Base-by-base conservation (phyloP, 2,329 filamentous ascomycete genomes). In the Diaporthe eres region DNA sequence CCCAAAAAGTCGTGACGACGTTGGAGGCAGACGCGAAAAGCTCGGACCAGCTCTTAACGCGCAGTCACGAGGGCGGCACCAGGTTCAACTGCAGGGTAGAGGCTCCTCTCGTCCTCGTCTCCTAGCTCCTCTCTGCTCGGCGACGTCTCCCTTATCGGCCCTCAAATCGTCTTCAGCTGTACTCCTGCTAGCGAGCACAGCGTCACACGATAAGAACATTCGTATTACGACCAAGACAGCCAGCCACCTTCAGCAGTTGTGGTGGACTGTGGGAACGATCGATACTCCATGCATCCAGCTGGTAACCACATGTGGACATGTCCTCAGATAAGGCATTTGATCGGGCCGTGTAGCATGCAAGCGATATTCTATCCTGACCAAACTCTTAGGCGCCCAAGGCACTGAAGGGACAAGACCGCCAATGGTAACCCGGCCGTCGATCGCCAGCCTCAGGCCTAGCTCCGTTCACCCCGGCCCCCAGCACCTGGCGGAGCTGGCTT, bases 11-110 rank as follows among this genome's bases (percentile, higher is more conserved):
- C 63, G 75, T 76, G 71, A 76, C 75, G 75, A 72, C 61, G 28
- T 65, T 47, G 37, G 15, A 44, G 61, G 37, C 37, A n/a, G n/a
- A 71, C 75, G 75, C 75, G 75, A 39, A 65, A 71, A 58, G 75
- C 75, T 76, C 72, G 75, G 75, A 42, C 75, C 75, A 74, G 15
- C 75, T 37, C 71, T 74, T 19, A 58, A 74, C 75, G 71, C 75
- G 75, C 58, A 76, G 75, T 76, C 75, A 74, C 75, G 75, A 17
- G 74, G 53, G n/a, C 22, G 34, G 42, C 17, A 13, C 25, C 4
- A 0, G 17, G 42, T 25, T 22, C 8, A 34, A 42, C n/a, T 15
- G 13, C 47, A 44, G 17, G 28, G 25, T 7, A 28, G 10, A 44
- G n/a, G 19, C 3, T 39, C 34, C 31, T 39, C 57, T 22, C 7